Evolutionary conservation across 768 basidiomycete genomes (phyloP).

Genomic region (Fomitopsis serialis): DNA sequence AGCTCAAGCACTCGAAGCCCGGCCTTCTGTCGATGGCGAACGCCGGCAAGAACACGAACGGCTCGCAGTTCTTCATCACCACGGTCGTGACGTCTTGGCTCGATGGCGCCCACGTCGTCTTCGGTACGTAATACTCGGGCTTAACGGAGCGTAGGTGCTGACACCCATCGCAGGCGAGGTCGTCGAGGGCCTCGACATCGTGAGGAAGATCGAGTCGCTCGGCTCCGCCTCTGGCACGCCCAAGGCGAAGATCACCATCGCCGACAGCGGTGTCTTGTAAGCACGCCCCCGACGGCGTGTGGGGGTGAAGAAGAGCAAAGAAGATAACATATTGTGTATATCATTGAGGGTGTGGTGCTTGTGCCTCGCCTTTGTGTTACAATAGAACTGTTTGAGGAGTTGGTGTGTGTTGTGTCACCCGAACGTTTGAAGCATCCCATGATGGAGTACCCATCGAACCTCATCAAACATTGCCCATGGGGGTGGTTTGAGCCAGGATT

Average conservation of each 20-base stretch:
- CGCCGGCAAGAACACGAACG: slow-evolving; percentile 76
- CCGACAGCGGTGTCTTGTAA: slow-evolving; percentile 20
- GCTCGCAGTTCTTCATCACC: slow-evolving; percentile 91
- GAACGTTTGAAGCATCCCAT: no score
- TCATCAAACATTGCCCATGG: no score
- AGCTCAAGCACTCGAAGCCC: slow-evolving; percentile 54
- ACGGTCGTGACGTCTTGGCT: slow-evolving; percentile 76
- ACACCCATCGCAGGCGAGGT: slow-evolving; percentile 38
- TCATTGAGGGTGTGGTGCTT: background rate
- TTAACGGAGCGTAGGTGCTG: background rate
- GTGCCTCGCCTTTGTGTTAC: slow-evolving; percentile 6
- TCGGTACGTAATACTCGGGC: slow-evolving; percentile 42
- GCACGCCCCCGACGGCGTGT: slow-evolving; percentile 1
- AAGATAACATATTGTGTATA: slow-evolving; percentile 18
- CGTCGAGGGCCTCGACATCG: slow-evolving; percentile 54
- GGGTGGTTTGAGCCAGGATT: no score
- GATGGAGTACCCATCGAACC: no score
- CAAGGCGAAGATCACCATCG: slow-evolving; percentile 20
- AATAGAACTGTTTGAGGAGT: background rate
- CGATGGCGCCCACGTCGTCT: slow-evolving; percentile 82
- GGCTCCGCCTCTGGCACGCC: slow-evolving; percentile 24
- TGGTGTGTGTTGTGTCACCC: no score
- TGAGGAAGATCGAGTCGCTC: slow-evolving; percentile 44
- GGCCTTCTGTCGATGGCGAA: slow-evolving; percentile 85
- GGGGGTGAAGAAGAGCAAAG: slow-evolving; percentile 7